Evolutionary conservation across 495 filamentous ascomycete genomes (phyloP), one percentile per base, ranked within the genome.

Genomic region (Penicillium waksmanii): DNA sequence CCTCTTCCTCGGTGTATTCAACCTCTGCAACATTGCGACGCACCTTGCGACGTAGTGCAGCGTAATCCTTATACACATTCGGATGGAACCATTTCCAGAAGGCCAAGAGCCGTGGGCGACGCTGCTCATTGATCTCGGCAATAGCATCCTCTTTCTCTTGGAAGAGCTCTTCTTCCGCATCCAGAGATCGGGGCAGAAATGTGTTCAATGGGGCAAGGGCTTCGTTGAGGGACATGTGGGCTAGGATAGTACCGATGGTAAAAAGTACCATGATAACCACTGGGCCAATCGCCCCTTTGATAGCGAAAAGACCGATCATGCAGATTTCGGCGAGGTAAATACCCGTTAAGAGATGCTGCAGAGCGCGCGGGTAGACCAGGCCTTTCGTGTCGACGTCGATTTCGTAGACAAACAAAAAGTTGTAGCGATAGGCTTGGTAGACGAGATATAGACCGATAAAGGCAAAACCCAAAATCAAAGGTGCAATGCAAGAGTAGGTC

Each of bases 381-480:
- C 93, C 93, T 57, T 92, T 91, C 23, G 93, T 97, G 73, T 97
- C 92, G 72, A 96, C 85, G 52, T 83, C 63, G 21, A 88, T 84
- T 67, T 95, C 87, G 59, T 89, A 92, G 38, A 95, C 90, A 73
- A 94, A 97, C 51, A 97, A 82, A 68, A 96, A 80, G 70, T 97
- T 96, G 81, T 97, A 96, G 13, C 91, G 85, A 81, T 92, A 97
- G 18, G 92, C 91, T 55, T 95, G 76, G 74, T 96, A 96, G 69
- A 97, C 89, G 49, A 96, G 78, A 53, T 79, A 84, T 55, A 96
- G 79, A 53, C 89, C 92, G 31, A 96, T 73, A 31, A 88, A 87
- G 53, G 89, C 89, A 76, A 96, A 96, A 19, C 85, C 89, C 36
- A 96, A 78, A 68, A 96, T 89, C 17, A 96, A 73, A 3, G 93